These are phyloP conservation scores for Ophiosphaerella herpotricha DNA, from an alignment of 2,329 filamentous ascomycete genomes.

Conservation along the genomic window DNA sequence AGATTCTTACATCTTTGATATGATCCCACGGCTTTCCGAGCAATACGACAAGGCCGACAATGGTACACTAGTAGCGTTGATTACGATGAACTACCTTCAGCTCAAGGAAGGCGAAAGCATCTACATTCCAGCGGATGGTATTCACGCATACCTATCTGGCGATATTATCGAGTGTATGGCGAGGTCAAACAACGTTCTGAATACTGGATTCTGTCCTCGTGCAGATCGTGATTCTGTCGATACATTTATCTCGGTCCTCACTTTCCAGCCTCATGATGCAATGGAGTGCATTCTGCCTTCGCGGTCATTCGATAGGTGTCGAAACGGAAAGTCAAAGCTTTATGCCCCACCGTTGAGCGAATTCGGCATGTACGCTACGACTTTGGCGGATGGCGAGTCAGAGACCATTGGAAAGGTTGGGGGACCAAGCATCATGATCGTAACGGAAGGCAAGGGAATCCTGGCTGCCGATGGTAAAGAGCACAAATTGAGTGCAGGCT, in stretches of 20 bases:
- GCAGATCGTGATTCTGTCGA: conserved; percentile 68
- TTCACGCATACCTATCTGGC: conserved; percentile 73
- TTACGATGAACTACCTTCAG: conserved; percentile 75
- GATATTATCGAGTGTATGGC: conserved; percentile 83
- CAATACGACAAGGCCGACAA: conserved; percentile 69
- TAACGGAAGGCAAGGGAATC: conserved; percentile 62
- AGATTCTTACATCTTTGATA: conserved; percentile 64
- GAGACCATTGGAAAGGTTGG: conserved; percentile 61
- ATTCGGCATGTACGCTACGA: conserved; percentile 69
- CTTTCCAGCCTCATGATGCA: conserved; percentile 64
- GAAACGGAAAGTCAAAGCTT: conserved; percentile 64
- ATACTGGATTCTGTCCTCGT: conserved; percentile 73
- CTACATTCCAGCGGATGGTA: conserved; percentile 73
- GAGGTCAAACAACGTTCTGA: conserved; percentile 73
- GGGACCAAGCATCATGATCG: conserved; percentile 68
- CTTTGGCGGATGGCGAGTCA: conserved; percentile 60
- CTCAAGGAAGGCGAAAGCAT: conserved; percentile 69
- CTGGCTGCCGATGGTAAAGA: conserved; percentile 60
- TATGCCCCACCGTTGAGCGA: conserved; percentile 72
- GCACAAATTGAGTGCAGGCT: conserved; percentile 63
- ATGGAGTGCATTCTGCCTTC: conserved; percentile 62
- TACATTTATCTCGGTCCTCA: conserved; percentile 65
- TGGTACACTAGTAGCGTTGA: conserved; percentile 69
- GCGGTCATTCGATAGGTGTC: conserved; percentile 56
- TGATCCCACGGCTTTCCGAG: conserved; percentile 66